Base-by-base conservation (phyloP, 805 yeast species). In the Ogataea corticis region DNA sequence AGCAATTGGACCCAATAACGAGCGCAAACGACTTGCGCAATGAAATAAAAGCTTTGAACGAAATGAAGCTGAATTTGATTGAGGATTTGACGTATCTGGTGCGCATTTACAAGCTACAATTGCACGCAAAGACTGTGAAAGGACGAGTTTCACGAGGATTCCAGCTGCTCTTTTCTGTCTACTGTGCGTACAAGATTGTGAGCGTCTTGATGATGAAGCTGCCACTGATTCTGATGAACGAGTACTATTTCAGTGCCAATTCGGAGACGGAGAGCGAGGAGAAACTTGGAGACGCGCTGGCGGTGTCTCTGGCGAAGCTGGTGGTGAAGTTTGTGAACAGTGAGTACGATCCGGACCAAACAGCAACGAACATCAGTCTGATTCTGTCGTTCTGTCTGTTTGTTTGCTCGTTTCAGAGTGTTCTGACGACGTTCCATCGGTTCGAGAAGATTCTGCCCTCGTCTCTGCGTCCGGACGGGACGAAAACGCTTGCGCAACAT, bases 331-430 rank as follows among this genome's bases (percentile, higher is more conserved):
- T 63, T 3, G 51, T 63, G 34, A 51, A 58, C 19, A 28, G 61
- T 10, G 48, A 63, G 2, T 42, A 45, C 29, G 64, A 73, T 11
- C 72, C 68, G 50, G 66, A 70, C 2, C 72, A 67, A 49, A 59
- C 75, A 48, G 66, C 73, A 19, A 71, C 71, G 45, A 76, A 71
- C 53, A 63, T 77, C 32, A 69, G 78, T 36, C 72, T 84, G 46
- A 50, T 79, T 2, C 57, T 84, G 13, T 79, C 87, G 1, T 79
- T 83, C 10, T 71, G 75, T 13, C 67, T 85, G 42, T 84, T 85
- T 54, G 56, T 78, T 0, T 75, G 85, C 46, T 81, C 88, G 1
- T 73, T 85, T 54, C 80, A 85, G 19, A 83, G 83, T 44, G 90
- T 85, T 1, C 61, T 75, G 38, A 66, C 74, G 33, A 83, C 91